Conservation (phyloP, 495 filamentous ascomycete species). For the Opeltia flavorubescens region DNA sequence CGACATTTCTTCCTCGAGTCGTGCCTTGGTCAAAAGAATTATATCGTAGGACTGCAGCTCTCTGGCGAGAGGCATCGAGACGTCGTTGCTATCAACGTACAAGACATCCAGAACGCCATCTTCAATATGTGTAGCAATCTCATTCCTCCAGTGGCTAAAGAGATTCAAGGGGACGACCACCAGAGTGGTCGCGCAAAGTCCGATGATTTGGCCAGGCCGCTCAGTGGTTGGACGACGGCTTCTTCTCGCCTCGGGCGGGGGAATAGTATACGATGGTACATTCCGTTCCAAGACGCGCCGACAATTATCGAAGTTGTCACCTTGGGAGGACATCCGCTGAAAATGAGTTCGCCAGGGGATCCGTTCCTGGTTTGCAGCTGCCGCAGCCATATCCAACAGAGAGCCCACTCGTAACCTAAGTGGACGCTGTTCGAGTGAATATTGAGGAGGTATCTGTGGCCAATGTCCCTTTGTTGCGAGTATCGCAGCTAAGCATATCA, state of each 20-base stretch:
- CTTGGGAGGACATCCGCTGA: conserved; percentile 20
- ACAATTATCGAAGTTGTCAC: conserved; percentile 32
- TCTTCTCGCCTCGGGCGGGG: conserved; percentile 30
- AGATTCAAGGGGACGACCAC: conserved; percentile 40
- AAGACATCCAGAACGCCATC: conserved; percentile 45
- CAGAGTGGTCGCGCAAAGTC: conserved; percentile 49
- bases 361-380: conserved; percentile 46
- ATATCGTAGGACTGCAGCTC: conserved; percentile 61
- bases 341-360: conserved; percentile 57
- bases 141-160: conserved; percentile 40
- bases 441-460: conserved; percentile 48
- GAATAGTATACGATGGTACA: conserved; percentile 39
- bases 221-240: conserved; percentile 29
- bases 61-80: conserved; percentile 37
- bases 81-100: conserved; percentile 30
- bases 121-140: conserved; percentile 54
- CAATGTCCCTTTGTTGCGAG: conserved; percentile 63
- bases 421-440: conserved; percentile 30
- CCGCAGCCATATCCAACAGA: conserved; percentile 58
- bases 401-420: conserved; percentile 33
- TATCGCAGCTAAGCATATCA: conserved; percentile 74
- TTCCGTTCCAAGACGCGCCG: conserved; percentile 39
- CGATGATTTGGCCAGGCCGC: conserved; percentile 35
- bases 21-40: conserved; percentile 57
- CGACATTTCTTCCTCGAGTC: conserved; percentile 49